A percentile compares a stretch with the other conserved stretches of the same genome.
Evolutionary conservation across 352 stramenopile species (phyloP).

Genomic region (Phytopythium delawarense): DNA sequence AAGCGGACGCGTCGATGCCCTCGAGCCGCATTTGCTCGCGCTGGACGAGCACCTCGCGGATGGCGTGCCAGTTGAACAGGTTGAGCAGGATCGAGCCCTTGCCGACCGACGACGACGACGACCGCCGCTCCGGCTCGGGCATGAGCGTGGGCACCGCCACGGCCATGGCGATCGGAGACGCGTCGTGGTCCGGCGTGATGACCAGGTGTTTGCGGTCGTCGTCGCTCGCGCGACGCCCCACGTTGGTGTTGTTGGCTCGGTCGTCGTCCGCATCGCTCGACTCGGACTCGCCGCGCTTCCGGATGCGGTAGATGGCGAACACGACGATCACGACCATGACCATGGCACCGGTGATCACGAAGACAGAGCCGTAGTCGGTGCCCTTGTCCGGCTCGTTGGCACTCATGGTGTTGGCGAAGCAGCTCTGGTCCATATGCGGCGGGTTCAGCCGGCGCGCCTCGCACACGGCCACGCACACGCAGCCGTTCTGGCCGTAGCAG

Average conservation of each 20-base stretch:
- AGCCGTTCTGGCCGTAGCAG: slow-evolving; percentile 31
- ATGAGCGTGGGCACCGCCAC: slow-evolving; percentile 16
- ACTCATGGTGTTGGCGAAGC: slow-evolving; percentile 33
- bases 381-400: slow-evolving; percentile 12
- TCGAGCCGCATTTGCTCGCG: slow-evolving; percentile 42
- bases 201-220: slow-evolving; percentile 16
- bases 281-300: slow-evolving; percentile 23
- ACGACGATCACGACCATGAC: slow-evolving; percentile 40
- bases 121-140: not conserved
- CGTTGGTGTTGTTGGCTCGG: not conserved
- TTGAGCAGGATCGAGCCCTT: slow-evolving; percentile 35
- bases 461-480: slow-evolving; percentile 43
- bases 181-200: slow-evolving; percentile 21
- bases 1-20: slow-evolving; percentile 24
- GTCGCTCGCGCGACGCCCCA: slow-evolving; percentile 15
- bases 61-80: slow-evolving; percentile 52
- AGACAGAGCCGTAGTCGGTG: slow-evolving; percentile 23
- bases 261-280: slow-evolving; percentile 13
- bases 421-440: slow-evolving; percentile 14
- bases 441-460: slow-evolving; percentile 23
- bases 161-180: slow-evolving; percentile 27
- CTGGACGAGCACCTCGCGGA: slow-evolving; percentile 44
- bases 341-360: slow-evolving; percentile 36
- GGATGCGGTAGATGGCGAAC: slow-evolving; percentile 49
- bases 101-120: slow-evolving; percentile 6